A percentile compares a stretch with the other conserved stretches of the same genome.
These are phyloP conservation scores for Stephania yunnanensis DNA, from an alignment of 164 flowering plant species.

Conservation along the genomic window DNA sequence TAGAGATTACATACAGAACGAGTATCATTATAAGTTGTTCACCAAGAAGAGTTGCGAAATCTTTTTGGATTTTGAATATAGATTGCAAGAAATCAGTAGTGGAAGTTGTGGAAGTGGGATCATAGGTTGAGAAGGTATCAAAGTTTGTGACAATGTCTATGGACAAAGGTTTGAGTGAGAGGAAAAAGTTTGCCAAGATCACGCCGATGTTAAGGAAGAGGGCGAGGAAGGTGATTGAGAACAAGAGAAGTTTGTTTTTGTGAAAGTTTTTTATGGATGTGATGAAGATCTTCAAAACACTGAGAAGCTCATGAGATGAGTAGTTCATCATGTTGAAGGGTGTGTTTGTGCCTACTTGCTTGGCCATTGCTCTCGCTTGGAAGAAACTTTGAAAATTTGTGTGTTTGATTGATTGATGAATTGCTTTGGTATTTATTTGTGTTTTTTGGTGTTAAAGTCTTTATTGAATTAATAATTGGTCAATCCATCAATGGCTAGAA, in stretches of 20 bases:
- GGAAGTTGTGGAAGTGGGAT: not conserved
- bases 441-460: no score
- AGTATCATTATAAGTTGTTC: not conserved
- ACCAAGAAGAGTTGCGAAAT: not conserved
- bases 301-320: not conserved
- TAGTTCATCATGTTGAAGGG: not conserved
- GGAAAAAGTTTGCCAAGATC: not conserved
- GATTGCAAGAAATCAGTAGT: not conserved
- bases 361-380: not conserved
- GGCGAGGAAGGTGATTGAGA: conserved; percentile 2
- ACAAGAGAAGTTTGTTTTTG: not conserved
- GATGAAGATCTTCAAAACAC: not conserved
- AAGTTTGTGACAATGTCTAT: not conserved
- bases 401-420: not conserved
- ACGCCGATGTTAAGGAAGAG: not conserved
- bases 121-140: not conserved
- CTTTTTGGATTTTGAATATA: not conserved
- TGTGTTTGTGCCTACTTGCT: not conserved
- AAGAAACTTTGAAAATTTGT: not conserved
- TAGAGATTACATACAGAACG: not conserved
- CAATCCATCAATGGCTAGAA: no score
- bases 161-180: not conserved
- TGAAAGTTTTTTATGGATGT: not conserved
- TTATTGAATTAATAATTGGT: no score
- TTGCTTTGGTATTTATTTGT: not conserved